Base-by-base conservation (phyloP, 768 basidiomycete species). In the Mrakia gelida region DNA sequence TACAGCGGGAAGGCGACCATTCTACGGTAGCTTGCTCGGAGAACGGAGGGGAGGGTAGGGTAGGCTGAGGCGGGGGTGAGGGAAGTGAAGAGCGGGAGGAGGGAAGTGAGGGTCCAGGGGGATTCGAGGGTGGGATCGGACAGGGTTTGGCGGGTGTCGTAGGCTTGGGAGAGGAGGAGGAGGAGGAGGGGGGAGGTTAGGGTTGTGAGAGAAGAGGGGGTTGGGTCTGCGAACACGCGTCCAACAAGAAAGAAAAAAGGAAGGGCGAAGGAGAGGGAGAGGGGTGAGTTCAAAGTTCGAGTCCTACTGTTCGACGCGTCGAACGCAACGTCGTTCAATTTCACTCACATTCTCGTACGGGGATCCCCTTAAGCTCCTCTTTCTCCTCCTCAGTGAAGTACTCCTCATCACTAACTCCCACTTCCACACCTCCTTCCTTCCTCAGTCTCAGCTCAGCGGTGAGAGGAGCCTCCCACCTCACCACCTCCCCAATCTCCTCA, bases 111-210 rank as follows among this genome's bases (percentile, higher is more conserved):
- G 2, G 93, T 95, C 93, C 93, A 95, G 21, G 92, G 91, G 83
- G 93, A 94, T 84, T 95, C 93, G 10, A 92, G 88, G 3, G 91
- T 93, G n/a, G 92, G 89, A 79, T 95, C 93, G 70, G 87, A 86
- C 79, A 91, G 89, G 0, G 90, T 92, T 7, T 91, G 92, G 59
- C 92, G 90, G 71, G 88, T 87, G 79, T 95, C 93, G 83, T 95
- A 95, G 7, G 89, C 88, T 81, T 91, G 90, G n/a, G 92, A 87
- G 84, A 93, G 93, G 28, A 95, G 87, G 13, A 95, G 81, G 9
- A 90, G 89, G 76, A 91, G 82, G 49, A 94, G 87, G 0, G 90
- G 90, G 74, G 92, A 86, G 83, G 93, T 91, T 41, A 93, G 86
- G 49, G 86, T 83, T 78, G 88, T 89, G 32, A 87, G 89, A 83